phyloP scores from a whole-genome alignment of 179 eudicot species.

The Sideroxylon spinosum region DNA sequence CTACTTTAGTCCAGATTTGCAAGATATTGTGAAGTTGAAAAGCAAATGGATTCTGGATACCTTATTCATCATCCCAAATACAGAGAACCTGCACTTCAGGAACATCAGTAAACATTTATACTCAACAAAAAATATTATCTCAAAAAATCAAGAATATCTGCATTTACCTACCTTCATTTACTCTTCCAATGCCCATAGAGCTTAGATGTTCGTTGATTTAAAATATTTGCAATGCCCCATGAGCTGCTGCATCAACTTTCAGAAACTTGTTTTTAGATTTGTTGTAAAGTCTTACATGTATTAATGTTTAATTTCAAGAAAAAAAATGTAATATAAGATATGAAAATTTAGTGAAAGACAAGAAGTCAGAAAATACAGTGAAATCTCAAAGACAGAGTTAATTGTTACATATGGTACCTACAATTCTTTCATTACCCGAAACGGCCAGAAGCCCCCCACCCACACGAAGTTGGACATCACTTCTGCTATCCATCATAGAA shows the following conservation, averaged over 20 bases:
- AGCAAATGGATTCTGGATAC: conserved; percentile 30
- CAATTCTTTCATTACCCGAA: conserved; percentile 79
- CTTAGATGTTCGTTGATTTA: conserved; percentile 97
- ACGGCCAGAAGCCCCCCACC: conserved; percentile 97
- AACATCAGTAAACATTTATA: conserved; percentile 10
- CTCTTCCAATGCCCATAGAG: conserved; percentile 98
- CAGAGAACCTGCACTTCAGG: conserved; percentile 68
- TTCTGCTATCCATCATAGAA: conserved; percentile 91
- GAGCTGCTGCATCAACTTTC: conserved; percentile 87
- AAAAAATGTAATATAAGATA: background rate
- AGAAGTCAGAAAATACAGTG: conserved; percentile 61
- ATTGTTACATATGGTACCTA: conserved; percentile 81
- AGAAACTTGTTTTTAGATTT: conserved; percentile 73
- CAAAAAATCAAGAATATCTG: conserved; percentile 19
- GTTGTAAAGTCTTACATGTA: conserved; percentile 25
- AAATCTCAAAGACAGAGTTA: conserved; percentile 69
- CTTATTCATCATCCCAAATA: conserved; percentile 99
- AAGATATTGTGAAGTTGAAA: conserved; percentile 8
- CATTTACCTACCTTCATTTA: conserved; percentile 83
- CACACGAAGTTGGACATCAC: conserved; percentile 95
- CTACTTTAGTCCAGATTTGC: conserved; percentile 15
- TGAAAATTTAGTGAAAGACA: too few relatives aligned
- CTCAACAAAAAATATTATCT: background rate
- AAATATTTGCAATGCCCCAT: conserved; percentile 92
- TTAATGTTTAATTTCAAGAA: background rate